These are phyloP conservation scores for Curvularia sp. DNA, from an alignment of 2,329 filamentous ascomycete genomes.

Conservation along the genomic window DNA sequence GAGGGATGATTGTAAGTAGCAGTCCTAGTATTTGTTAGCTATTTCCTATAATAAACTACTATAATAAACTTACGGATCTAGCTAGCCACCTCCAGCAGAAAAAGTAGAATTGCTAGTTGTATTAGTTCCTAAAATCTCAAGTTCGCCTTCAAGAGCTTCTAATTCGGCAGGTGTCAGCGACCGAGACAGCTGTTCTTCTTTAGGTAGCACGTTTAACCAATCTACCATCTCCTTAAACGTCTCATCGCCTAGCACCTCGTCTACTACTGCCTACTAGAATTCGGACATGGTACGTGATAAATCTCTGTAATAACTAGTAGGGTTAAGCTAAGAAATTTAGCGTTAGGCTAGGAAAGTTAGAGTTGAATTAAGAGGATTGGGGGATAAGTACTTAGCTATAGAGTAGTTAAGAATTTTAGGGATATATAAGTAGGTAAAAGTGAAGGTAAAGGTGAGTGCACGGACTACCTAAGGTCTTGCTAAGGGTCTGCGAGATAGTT, in stretches of 20 bases:
- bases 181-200: neutral
- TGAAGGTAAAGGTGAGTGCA: neutral
- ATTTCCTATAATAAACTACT: neutral
- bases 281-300: neutral
- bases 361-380: neutral
- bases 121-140: neutral
- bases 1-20: neutral
- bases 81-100: neutral
- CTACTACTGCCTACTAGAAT: neutral
- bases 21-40: neutral
- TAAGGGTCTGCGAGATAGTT: too few species aligned
- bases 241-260: neutral
- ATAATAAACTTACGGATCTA: neutral
- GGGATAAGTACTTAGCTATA: neutral
- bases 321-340: neutral
- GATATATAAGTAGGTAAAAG: neutral
- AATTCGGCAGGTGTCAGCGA: neutral
- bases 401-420: neutral
- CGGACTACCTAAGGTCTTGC: too few species aligned
- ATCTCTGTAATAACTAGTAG: neutral
- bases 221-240: neutral
- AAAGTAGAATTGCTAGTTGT: neutral
- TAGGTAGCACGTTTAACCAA: neutral
- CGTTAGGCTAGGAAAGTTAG: neutral
- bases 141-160: neutral